Base-by-base conservation (phyloP, 345 rosid genomes). In the Eucalyptus leucophloia region DNA sequence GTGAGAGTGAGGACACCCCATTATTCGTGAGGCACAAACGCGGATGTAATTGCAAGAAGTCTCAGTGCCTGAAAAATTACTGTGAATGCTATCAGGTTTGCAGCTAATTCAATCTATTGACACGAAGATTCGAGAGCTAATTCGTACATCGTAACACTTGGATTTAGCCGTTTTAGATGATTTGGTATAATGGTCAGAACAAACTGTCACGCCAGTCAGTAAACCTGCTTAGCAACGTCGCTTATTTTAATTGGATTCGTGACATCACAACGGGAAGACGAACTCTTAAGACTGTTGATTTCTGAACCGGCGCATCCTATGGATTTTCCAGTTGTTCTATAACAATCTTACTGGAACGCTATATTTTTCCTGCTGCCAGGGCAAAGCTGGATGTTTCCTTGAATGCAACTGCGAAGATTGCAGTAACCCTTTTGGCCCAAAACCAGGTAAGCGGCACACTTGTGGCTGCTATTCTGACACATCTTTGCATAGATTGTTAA, bases 31-130 rank as follows among this genome's bases (percentile, higher is more conserved):
- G 97, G 92, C 99, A 97, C 89, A 94, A 90, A 87, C 94, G 94
- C 91, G 99, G 99, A 92, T 97, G 99, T 95, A 96, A 95, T 92
- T 97, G 99, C 90, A 95, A 77, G 91, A 96, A 90, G 91, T 97
- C 99, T 89, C 93, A 94, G 85, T 97, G 99, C 93, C 91, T 92
- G 85, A 95, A 96, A 94, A 96, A 92, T 92, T 96, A 96, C 88
- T 95, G 98, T 15, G 98, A 96, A 92, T 96, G 98, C 93, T 95
- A 91, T 89, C 94, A 93, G 97, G 98, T 95, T 92, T 16, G 80
- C 80, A 67, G 40, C 80, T 83, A 23, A 83, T 83, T 44, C 44
- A 23, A 83, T 83, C 32, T 83, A 23, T 12, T 8, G 16, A 44
- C 7, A 44, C 24, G 6, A 24, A 23, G 17, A 23, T 83, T 83